Evolutionary conservation across 352 stramenopile species (phyloP).

Genomic region (Phytophthora tentaculata): DNA sequence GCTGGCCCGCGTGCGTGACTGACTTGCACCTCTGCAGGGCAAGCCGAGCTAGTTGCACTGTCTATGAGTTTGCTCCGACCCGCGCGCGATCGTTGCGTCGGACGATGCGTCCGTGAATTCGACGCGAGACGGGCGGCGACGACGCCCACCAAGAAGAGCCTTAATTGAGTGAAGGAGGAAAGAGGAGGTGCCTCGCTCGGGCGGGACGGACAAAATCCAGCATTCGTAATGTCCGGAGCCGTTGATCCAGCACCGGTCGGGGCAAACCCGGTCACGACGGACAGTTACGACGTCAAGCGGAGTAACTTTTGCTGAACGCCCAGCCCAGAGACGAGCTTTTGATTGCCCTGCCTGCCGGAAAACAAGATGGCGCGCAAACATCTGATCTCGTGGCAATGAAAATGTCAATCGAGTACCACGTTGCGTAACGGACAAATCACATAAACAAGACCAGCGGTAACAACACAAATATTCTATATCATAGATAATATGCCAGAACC

Average conservation of each 20-base stretch:
- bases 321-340: slow-evolving; percentile 17
- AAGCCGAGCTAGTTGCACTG: slow-evolving; percentile 30
- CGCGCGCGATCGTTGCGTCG: slow-evolving; percentile 19
- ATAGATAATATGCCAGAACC: slow-evolving; percentile 7
- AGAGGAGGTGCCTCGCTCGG: slow-evolving; percentile 22
- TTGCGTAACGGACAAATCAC: slow-evolving; percentile 16
- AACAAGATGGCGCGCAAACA: slow-evolving; percentile 30
- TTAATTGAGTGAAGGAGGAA: slow-evolving; percentile 14
- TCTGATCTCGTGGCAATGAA: slow-evolving; percentile 30
- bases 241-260: slow-evolving; percentile 22
- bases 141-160: slow-evolving; percentile 10
- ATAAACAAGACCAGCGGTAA: slow-evolving; percentile 27
- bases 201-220: slow-evolving; percentile 35
- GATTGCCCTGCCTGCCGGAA: slow-evolving; percentile 24
- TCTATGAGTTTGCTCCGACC: slow-evolving; percentile 43
- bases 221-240: slow-evolving; percentile 36
- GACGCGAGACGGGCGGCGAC: slow-evolving; percentile 3
- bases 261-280: slow-evolving; percentile 9
- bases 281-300: slow-evolving; percentile 21
- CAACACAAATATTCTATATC: not conserved
- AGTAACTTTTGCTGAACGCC: slow-evolving; percentile 27
- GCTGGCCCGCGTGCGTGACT: slow-evolving; percentile 30
- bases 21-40: slow-evolving; percentile 25
- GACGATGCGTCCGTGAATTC: slow-evolving; percentile 25
- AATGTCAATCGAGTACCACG: slow-evolving; percentile 32